Evolutionary conservation across 768 basidiomycete species (phyloP), one percentile per base, ranked within the genome.

Genomic region (Leccinellum albellum): DNA sequence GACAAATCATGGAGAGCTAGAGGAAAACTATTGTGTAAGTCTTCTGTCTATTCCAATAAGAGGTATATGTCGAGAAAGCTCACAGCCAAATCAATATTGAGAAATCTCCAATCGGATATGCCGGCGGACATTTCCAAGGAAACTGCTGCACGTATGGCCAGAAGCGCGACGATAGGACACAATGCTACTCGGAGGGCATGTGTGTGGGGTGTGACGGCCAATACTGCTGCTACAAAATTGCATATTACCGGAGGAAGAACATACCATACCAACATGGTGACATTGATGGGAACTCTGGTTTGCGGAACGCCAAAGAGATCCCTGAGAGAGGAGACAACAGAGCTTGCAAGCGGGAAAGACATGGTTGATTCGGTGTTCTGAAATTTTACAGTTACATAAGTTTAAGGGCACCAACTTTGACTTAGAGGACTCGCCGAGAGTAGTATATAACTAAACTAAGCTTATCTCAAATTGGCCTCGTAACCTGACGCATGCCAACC

Each of bases 151-250:
- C 77, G 74, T 54, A 78, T 79, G 4, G 78, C 69, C 10, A 72
- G 59, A 66, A 74, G 76, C 4, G 79, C 64, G 0, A 79, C 74
- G 42, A 82, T 54, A 3, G 82, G 81, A 32, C 82, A 72, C 24
- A 84, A 56, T 3, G 76, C 78, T 48, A 82, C 58, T 28, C 83
- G 79, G 33, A 76, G 57, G 4, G 61, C 47, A 26, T 74, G 73
- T 0, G 82, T 83, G 15, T 72, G 65, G 0, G 81, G 80, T 3
- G 75, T 65, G 24, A 80, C 63, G 6, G 81, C 80, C 49, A 86
- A 76, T 42, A 79, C 62, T 10, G 83, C 82, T 15, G 77, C 76
- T 6, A 64, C 61, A 67, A 80, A 79, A 66, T 80, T 81, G 60
- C 74, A 74, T 29, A 79, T 44, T 0, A 79, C 31, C 5, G 77